phyloP scores from a whole-genome alignment of 495 filamentous ascomycete species.

The Stereocaulon alpinum region DNA sequence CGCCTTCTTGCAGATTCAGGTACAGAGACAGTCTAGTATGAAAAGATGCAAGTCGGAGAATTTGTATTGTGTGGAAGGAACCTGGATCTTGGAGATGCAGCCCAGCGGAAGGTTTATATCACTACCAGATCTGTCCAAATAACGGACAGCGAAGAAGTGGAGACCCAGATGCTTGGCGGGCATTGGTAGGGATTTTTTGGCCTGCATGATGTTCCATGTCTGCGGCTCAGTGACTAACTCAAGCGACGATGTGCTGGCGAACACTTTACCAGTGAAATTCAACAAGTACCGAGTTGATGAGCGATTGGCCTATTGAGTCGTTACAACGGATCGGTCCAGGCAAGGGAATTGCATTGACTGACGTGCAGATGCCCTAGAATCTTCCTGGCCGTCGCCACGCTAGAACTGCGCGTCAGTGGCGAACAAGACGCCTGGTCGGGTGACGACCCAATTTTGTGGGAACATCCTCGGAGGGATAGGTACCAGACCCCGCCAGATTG shows the following conservation, averaged over 20 bases:
- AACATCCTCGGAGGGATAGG: constrained; percentile 14
- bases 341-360: constrained; percentile 19
- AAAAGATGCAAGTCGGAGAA: constrained; percentile 18
- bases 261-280: constrained; percentile 70
- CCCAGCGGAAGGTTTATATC: constrained; percentile 18
- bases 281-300: constrained; percentile 43
- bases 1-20: constrained; percentile 13
- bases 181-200: constrained; percentile 17
- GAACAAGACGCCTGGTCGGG: constrained; percentile 20
- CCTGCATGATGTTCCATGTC: constrained; percentile 16
- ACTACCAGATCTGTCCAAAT: constrained; percentile 14
- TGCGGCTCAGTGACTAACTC: constrained; percentile 23
- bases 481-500: constrained; percentile 17
- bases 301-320: constrained; percentile 41
- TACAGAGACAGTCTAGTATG: constrained; percentile 8
- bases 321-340: constrained; percentile 31
- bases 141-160: constrained; percentile 16
- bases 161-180: constrained; percentile 13
- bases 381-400: constrained; percentile 18
- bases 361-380: constrained; percentile 26
- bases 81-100: constrained; percentile 14
- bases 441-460: constrained; percentile 15
- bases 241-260: constrained; percentile 76
- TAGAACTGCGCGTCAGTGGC: constrained; percentile 26
- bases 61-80: constrained; percentile 15